These are phyloP conservation scores for Syncephalis plumigaleata DNA, from an alignment of 371 early-diverging fungal genomes.

Conservation along the genomic window DNA sequence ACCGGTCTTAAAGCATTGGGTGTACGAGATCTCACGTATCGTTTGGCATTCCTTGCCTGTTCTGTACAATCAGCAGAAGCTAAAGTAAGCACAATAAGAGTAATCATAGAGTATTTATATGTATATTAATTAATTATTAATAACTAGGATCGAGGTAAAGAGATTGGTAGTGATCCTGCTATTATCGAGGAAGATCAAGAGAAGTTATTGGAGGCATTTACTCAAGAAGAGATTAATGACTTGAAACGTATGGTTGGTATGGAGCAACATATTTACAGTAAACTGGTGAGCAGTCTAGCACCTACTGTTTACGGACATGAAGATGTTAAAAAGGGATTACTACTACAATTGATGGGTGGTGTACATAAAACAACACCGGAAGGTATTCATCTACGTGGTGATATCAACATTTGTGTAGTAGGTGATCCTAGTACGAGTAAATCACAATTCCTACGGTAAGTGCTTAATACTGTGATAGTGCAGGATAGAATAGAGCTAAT, in stretches of 20 bases:
- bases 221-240: slow-evolving; percentile 57
- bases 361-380: slow-evolving; percentile 90
- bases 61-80: slow-evolving; percentile 46
- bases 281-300: slow-evolving; percentile 71
- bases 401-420: slow-evolving; percentile 97
- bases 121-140: neutral
- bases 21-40: slow-evolving; percentile 82
- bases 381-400: slow-evolving; percentile 94
- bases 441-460: slow-evolving; percentile 88
- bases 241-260: slow-evolving; percentile 50
- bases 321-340: slow-evolving; percentile 92
- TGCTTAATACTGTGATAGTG: slow-evolving; percentile 6
- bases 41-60: slow-evolving; percentile 79
- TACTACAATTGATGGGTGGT: slow-evolving; percentile 94
- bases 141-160: slow-evolving; percentile 8
- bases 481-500: slow-evolving; percentile 12
- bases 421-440: slow-evolving; percentile 99
- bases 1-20: slow-evolving; percentile 80
- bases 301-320: slow-evolving; percentile 96
- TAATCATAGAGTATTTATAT: too few relatives aligned
- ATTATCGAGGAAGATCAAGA: slow-evolving; percentile 12
- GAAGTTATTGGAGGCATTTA: slow-evolving; percentile 36
- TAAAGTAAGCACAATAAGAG: too few relatives aligned
- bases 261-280: slow-evolving; percentile 39
- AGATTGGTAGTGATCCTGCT: slow-evolving; percentile 1